phyloP scores from a whole-genome alignment of 2,329 filamentous ascomycete species.

The Pseudogymnoascus sp. region DNA sequence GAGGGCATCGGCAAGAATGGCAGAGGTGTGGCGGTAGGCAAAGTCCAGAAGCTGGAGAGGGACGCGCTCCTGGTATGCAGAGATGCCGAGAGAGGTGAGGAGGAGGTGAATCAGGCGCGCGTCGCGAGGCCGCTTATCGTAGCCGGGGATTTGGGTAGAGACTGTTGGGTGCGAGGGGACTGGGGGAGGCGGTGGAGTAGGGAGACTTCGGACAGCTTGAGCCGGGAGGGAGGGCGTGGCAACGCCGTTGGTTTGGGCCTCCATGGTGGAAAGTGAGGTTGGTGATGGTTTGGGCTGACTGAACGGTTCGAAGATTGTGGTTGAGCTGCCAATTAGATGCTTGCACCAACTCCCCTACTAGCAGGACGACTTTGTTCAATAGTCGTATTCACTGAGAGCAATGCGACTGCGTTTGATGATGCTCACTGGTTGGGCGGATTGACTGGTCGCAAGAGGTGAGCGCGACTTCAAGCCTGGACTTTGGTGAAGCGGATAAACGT shows the following conservation, averaged over 20 bases:
- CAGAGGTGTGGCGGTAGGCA: conserved; percentile 72
- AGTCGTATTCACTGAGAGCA: background rate
- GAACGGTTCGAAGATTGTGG: background rate
- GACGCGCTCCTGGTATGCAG: conserved; percentile 73
- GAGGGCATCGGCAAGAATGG: conserved; percentile 62
- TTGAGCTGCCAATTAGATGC: background rate
- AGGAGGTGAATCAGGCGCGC: conserved; percentile 72
- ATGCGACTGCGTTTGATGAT: background rate
- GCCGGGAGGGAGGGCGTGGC: conserved; percentile 27
- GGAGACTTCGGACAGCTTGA: conserved; percentile 15
- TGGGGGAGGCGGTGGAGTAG: conserved; percentile 18
- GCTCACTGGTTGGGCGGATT: background rate
- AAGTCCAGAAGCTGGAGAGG: conserved; percentile 79
- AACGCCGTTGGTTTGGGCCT: conserved; percentile 47
- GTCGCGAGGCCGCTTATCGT: conserved; percentile 59
- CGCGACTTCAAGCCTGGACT: background rate
- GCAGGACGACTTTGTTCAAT: background rate
- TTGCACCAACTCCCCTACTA: conserved; percentile 3
- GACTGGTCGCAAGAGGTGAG: background rate
- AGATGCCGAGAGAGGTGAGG: conserved; percentile 69
- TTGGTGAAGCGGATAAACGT: background rate
- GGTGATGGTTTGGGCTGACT: background rate
- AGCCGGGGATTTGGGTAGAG: conserved; percentile 27
- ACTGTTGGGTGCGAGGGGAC: conserved; percentile 27
- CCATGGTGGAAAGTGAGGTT: conserved; percentile 17